Percentiles rank a stretch among this genome's conserved stretches.
Evolutionary conservation across 2,329 filamentous ascomycete species (phyloP).

Genomic region (Aspergillus ustus): DNA sequence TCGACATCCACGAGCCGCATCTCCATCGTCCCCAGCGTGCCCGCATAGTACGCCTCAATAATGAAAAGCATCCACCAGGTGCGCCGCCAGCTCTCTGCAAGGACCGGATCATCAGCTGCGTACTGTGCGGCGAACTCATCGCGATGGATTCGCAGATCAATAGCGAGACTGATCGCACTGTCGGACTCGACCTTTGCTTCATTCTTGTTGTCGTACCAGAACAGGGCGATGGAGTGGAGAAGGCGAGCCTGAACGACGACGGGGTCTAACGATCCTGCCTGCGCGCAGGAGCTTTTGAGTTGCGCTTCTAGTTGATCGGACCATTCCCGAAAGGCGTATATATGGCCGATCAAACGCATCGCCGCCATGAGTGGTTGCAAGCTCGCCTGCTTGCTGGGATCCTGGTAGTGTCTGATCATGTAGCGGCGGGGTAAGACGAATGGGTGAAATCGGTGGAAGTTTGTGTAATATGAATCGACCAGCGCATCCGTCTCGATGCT

Average conservation of each 20-base stretch:
- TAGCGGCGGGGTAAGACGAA: slow-evolving; percentile 31
- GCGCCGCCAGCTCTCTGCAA: neutral
- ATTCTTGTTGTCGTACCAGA: neutral
- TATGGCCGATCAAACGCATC: slow-evolving; percentile 37
- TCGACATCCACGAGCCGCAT: slow-evolving; percentile 29
- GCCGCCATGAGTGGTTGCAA: slow-evolving; percentile 30
- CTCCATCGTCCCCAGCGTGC: slow-evolving; percentile 48
- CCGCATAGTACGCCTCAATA: slow-evolving; percentile 74
- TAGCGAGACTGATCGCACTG: neutral
- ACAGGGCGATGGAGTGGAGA: neutral
- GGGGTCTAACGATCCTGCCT: neutral
- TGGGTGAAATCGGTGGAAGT: slow-evolving; percentile 38
- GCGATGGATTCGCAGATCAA: neutral
- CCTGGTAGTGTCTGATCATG: slow-evolving; percentile 21
- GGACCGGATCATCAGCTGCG: neutral
- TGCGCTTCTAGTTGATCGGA: slow-evolving; percentile 1
- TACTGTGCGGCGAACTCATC: neutral
- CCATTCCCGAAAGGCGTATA: slow-evolving; percentile 26
- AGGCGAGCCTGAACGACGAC: neutral
- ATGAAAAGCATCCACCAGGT: neutral
- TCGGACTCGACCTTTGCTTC: neutral
- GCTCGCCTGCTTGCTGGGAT: slow-evolving; percentile 16
- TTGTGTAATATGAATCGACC: slow-evolving; percentile 36
- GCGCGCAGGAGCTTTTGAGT: neutral
- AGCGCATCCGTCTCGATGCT: slow-evolving; percentile 13